Conservation (phyloP, 345 rosid genomes). For the Aquilaria malaccensis region DNA sequence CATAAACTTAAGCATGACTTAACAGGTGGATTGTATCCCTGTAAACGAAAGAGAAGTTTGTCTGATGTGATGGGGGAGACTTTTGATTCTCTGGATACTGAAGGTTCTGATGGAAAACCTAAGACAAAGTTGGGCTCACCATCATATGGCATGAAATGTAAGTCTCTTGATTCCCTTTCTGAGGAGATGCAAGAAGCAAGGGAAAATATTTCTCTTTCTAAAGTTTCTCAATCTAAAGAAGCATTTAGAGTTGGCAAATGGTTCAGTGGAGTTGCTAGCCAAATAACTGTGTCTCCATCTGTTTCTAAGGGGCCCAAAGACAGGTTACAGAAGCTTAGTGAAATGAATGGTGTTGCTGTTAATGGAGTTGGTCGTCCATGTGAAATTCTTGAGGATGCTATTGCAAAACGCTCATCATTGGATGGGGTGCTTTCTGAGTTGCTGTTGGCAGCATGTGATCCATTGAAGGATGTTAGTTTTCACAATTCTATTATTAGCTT, state of each 20-base stretch:
- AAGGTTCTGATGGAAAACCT: constrained; percentile 37
- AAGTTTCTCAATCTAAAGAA: constrained; percentile 56
- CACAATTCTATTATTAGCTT: constrained; percentile 39
- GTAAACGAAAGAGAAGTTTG: constrained; percentile 46
- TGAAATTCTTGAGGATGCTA: constrained; percentile 31
- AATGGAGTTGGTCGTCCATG: constrained; percentile 31
- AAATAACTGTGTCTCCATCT: constrained; percentile 72
- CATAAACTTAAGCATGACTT: constrained; percentile 63
- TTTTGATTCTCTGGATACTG: constrained; percentile 40
- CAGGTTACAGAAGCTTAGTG: constrained; percentile 27
- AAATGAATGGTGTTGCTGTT: constrained; percentile 18
- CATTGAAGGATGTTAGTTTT: constrained; percentile 36
- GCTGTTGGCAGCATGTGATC: constrained; percentile 52
- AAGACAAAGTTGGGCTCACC: constrained; percentile 25
- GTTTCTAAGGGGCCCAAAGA: constrained; percentile 42
- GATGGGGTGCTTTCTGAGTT: constrained; percentile 66
- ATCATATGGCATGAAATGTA: constrained; percentile 45
- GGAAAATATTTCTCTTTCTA: constrained; percentile 58
- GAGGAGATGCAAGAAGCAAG: constrained; percentile 50
- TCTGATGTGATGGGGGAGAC: constrained; percentile 43
- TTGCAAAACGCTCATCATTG: constrained; percentile 39
- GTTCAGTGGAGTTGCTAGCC: constrained; percentile 88
- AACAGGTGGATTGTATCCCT: constrained; percentile 35
- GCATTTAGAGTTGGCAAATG: constrained; percentile 90
- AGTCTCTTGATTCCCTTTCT: constrained; percentile 35